Base-by-base conservation (phyloP, 768 basidiomycete species). In the Boletus subcaerulescens region DNA sequence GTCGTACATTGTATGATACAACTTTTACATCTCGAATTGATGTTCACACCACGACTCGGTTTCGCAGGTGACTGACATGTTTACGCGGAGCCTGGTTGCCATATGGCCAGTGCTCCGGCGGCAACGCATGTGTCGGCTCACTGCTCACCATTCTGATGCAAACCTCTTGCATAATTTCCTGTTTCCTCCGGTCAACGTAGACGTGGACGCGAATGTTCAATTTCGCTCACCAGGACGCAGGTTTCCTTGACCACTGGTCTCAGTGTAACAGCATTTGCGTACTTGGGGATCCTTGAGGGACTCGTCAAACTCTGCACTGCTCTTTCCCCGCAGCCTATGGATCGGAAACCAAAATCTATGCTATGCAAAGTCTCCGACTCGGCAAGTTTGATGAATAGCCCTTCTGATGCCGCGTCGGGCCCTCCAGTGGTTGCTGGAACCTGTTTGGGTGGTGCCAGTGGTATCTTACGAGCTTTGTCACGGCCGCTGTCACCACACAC, bases 291-390 rank as follows among this genome's bases (percentile, higher is more conserved):
- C 65, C 54, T 74, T 70, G 36, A 86, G 65, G 6, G 62, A 67
- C 40, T 78, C 72, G 31, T 74, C 71, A 1, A 76, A 65, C 62
- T 73, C 76, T 40, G 65, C 68, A 1, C 81, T 82, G 20, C 76
- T 72, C 8, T 2, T 26, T 43, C 26, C 48, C 52, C 2, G 65
- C 66, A 12, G 76, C 77, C 1, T 68, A 61, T 15, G 76, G 63
- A 49, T 76, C 75, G 4, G 74, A 75, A 3, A 71, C 65, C 20
- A 65, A 40, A 11, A 77, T 32, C 46, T 74, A 73, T 3, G 61
- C 80, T 64, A 83, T 79, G 71, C 85, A 83, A 66, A 84, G 80
- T n/a, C 84, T 78, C 76, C 2, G 84, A 85, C 61, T 87, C 86
- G 17, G 82, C 77, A 58, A 87, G 60, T 63, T 85, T 86, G 43